These are phyloP conservation scores for Hyaloscypha bicolor DNA, from an alignment of 495 filamentous ascomycete genomes.

Conservation along the genomic window DNA sequence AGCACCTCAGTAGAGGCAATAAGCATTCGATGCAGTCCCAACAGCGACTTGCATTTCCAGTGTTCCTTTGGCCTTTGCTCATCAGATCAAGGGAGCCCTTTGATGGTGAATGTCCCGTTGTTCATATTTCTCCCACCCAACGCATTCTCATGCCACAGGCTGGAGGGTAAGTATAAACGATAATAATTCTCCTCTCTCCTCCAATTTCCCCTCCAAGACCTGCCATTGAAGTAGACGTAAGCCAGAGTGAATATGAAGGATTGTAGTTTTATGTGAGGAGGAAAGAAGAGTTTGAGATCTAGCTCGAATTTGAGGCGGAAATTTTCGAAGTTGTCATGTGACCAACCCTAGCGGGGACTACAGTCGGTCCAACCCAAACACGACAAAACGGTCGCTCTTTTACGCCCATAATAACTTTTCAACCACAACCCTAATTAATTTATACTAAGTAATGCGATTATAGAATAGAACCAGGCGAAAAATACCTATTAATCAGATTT, in stretches of 20 bases:
- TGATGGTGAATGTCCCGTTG: conserved; percentile 27
- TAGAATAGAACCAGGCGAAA: too few species aligned
- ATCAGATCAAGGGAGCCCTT: neutral
- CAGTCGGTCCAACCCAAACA: too few species aligned
- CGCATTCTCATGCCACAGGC: conserved; percentile 38
- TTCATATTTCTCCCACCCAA: conserved; percentile 35
- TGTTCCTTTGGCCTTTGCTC: neutral
- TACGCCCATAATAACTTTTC: too few species aligned
- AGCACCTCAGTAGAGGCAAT: neutral
- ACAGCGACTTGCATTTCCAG: neutral
- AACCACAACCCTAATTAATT: too few species aligned
- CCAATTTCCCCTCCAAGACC: conserved; percentile 75
- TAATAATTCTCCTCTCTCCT: conserved; percentile 59
- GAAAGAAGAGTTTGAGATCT: conserved; percentile 44
- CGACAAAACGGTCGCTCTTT: too few species aligned
- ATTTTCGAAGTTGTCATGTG: conserved; percentile 10
- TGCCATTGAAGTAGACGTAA: conserved; percentile 58
- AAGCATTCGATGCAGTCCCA: neutral
- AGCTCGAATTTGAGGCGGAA: conserved; percentile 26
- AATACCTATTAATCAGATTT: too few species aligned
- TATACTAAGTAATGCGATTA: too few species aligned
- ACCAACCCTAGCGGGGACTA: neutral
- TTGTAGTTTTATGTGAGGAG: conserved; percentile 61
- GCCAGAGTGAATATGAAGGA: conserved; percentile 86
- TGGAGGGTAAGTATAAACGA: conserved; percentile 53